Evolutionary conservation across 106 monocot genomes (phyloP), one percentile per base, ranked within the genome.

Genomic region (Xerophyta viscosa): DNA sequence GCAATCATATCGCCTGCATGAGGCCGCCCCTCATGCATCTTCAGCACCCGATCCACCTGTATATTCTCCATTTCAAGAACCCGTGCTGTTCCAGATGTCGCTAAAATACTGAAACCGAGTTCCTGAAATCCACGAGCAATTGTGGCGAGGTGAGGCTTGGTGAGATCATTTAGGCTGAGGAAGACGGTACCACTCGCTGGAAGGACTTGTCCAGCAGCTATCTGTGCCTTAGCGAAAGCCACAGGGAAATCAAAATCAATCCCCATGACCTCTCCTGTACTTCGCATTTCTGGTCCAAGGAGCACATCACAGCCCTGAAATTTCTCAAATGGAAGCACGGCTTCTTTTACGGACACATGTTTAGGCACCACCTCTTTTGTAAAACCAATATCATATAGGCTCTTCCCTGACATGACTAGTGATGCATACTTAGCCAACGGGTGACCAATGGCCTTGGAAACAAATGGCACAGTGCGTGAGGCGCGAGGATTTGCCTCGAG

Each of bases 231-330:
- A 0, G 96, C 96, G 63, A 96, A 98, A 23, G 96, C 96, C 18
- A 77, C 63, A 29, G 85, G 64, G 61, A 98, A 98, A 8, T 82
- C 78, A 25, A 44, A 74, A 28, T 98, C 96, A 39, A 90, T 90
- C 22, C 96, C 96, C 89, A 98, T 98, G 19, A 98, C 96, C 57
- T 98, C 96, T 18, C 96, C 96, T 4, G 96, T 98, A 74, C 96
- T 98, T 13, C 96, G 72, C 96, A 98, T 98, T 69, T 98, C 96
- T 21, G 96, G 96, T 2, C 96, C 96, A 36, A 98, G 86, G 53
- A 89, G 79, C 24, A 98, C 76, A 54, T 98, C 96, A 52, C 96
- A 90, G 1, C 96, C 96, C 64, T 82, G 89, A 64, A 98, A 98
- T 66, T 98, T 98, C 43, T 98, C 96, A 13, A 98, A 98, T 20